Base-by-base conservation (phyloP, 1,284 basidiomycete genomes). In the Sporisorium exsertum region DNA sequence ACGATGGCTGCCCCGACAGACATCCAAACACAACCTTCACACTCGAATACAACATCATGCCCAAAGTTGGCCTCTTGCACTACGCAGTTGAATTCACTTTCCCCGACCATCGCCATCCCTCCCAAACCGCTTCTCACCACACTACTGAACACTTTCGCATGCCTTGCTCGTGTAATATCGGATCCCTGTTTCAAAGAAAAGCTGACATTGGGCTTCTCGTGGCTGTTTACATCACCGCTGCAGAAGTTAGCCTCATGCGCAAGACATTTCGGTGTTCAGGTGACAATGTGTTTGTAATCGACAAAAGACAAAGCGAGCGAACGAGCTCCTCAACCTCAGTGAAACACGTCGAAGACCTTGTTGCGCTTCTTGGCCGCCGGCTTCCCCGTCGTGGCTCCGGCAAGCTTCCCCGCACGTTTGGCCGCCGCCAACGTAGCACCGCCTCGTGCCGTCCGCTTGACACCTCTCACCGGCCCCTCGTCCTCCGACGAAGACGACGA, bases 21-120 rank as follows among this genome's bases (percentile, higher is more conserved):
- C 62, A 78, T 54, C 54, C 89, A 13, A 64, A 71, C 22, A 88
- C 91, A 16, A 91, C 91, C 7, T 95, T 94, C 84, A 88, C 89
- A 0, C 88, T 96, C 51, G 92, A 92, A 82, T 96, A 94, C 87
- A 95, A 95, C 81, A 85, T 94, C 27, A 95, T 95, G 93, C 94
- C 94, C 15, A 91, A 92, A 81, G 92, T 95, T 16, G 94, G 94
- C 7, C 76, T 90, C 42, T 88, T 96, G 50, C 62, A 68, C 32
- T 77, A 75, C 62, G 70, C 50, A 33, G 53, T 71, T 52, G 64
- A 74, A 35, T 62, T 52, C 55, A 52, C 57, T 26, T n/a, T 62
- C 71, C 7, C 33, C 16, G 1, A 49, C 62, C 12, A 62, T 71
- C 47, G 47, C 49, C 10, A 61, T 72, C 46, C 76, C 71, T 12